Conservation (phyloP, 768 basidiomycete genomes). For the Pholiota molesta region DNA sequence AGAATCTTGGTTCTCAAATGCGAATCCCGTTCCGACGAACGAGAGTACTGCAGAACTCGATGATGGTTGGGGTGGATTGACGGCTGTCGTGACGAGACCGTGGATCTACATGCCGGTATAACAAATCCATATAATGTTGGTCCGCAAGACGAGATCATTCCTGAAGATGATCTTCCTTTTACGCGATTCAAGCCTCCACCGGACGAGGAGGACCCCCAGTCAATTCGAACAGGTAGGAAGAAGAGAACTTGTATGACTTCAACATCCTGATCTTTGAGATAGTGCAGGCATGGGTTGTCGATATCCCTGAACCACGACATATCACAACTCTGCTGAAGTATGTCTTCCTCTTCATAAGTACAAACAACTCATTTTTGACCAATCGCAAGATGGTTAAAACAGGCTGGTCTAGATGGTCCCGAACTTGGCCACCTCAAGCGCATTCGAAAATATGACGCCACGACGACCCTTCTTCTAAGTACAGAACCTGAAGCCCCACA, state of each 20-base stretch:
- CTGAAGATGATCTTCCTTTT: conserved; percentile 69
- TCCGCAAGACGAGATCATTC: conserved; percentile 49
- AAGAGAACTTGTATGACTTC: conserved; percentile 14
- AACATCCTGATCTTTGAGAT: background rate
- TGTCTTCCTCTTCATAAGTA: conserved; percentile 13
- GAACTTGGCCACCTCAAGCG: conserved; percentile 78
- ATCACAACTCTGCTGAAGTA: conserved; percentile 69
- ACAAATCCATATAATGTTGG: conserved; percentile 36
- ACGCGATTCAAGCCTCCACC: conserved; percentile 58
- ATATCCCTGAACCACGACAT: conserved; percentile 62
- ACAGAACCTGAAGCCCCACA: conserved; percentile 38
- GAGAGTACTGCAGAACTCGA: conserved; percentile 26
- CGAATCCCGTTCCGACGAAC: conserved; percentile 5
- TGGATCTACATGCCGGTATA: conserved; percentile 6
- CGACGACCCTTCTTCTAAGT: conserved; percentile 60
- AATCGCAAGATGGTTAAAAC: conserved; percentile 66
- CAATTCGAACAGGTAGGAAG: conserved; percentile 54
- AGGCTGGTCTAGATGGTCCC: conserved; percentile 58
- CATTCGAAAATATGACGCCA: conserved; percentile 55
- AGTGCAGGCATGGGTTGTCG: conserved; percentile 82
- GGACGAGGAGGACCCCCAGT: conserved; percentile 63
- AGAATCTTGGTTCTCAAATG: conserved; percentile 66
- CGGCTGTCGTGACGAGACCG: conserved; percentile 22
- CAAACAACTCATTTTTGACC: background rate
- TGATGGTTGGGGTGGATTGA: conserved; percentile 52